Percentiles rank a stretch among this genome's conserved stretches.
These are phyloP conservation scores for Trichoderma simmonsii DNA, from an alignment of 2,329 filamentous ascomycete genomes.

Conservation along the genomic window DNA sequence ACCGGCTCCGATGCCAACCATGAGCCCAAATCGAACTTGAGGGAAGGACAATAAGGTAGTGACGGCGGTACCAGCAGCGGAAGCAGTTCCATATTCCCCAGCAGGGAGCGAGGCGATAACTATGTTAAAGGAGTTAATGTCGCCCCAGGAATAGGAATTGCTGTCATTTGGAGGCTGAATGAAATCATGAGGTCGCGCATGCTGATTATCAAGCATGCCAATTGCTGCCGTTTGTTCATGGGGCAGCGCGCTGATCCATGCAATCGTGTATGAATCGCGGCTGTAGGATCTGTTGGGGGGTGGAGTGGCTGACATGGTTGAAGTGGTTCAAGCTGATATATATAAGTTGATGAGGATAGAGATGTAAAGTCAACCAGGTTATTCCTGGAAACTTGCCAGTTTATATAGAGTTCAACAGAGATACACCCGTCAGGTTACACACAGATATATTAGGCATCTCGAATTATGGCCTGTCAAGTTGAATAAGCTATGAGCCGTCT, in stretches of 20 bases:
- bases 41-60: slow-evolving; percentile 22
- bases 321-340: not conserved
- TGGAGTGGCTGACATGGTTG: not conserved
- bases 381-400: not conserved
- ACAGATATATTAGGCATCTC: not conserved
- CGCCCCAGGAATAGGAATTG: slow-evolving; percentile 29
- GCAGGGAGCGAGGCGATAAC: slow-evolving; percentile 27
- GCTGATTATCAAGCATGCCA: slow-evolving; percentile 30
- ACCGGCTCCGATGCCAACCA: not conserved
- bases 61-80: slow-evolving; percentile 19
- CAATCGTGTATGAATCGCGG: not conserved
- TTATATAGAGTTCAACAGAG: not conserved
- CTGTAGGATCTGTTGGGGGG: not conserved
- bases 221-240: slow-evolving; percentile 30
- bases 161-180: slow-evolving; percentile 20
- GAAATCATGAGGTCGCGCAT: slow-evolving; percentile 16
- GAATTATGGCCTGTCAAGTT: not conserved
- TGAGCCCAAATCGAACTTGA: not conserved
- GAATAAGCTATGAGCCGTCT: not conserved
- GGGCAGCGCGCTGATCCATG: slow-evolving; percentile 33
- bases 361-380: not conserved
- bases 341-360: not conserved
- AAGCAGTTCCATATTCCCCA: slow-evolving; percentile 21
- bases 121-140: slow-evolving; percentile 27
- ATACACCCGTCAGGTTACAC: not conserved